Evolutionary conservation across 106 monocot genomes (phyloP).

Genomic region (Vanilla planifolia): DNA sequence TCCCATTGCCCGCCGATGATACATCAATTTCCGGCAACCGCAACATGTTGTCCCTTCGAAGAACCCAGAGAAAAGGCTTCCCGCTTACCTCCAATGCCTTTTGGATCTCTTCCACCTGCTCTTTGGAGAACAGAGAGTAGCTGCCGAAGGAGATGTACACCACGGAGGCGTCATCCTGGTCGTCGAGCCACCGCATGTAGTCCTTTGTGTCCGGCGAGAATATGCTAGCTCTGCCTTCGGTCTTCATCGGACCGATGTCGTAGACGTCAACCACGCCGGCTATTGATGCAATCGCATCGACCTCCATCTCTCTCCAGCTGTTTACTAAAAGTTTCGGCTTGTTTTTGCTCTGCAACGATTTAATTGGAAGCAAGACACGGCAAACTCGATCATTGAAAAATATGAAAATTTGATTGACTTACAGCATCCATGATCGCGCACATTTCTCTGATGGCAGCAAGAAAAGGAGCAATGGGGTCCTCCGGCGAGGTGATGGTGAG

Average conservation of each 20-base stretch:
- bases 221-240: not conserved
- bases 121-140: constrained; percentile 4
- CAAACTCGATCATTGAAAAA: too few species aligned
- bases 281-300: constrained; percentile 10
- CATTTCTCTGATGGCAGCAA: not conserved
- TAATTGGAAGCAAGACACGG: too few species aligned
- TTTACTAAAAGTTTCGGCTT: constrained; percentile 19
- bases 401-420: too few species aligned
- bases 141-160: constrained; percentile 51
- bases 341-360: too few species aligned
- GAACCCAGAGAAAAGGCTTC: constrained; percentile 22
- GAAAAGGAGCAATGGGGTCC: not conserved
- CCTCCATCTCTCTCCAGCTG: constrained; percentile 24
- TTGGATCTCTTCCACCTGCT: constrained; percentile 16
- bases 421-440: not conserved
- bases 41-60: constrained; percentile 14
- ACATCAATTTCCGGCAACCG: constrained; percentile 10
- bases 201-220: not conserved
- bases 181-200: constrained; percentile 26
- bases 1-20: not conserved
- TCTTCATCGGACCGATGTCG: constrained; percentile 15
- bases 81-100: constrained; percentile 20
- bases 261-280: constrained; percentile 1
- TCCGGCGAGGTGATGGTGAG: not conserved
- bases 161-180: constrained; percentile 17